Conservation (phyloP, 1,284 basidiomycete genomes). For the Coniferiporia weirii region DNA sequence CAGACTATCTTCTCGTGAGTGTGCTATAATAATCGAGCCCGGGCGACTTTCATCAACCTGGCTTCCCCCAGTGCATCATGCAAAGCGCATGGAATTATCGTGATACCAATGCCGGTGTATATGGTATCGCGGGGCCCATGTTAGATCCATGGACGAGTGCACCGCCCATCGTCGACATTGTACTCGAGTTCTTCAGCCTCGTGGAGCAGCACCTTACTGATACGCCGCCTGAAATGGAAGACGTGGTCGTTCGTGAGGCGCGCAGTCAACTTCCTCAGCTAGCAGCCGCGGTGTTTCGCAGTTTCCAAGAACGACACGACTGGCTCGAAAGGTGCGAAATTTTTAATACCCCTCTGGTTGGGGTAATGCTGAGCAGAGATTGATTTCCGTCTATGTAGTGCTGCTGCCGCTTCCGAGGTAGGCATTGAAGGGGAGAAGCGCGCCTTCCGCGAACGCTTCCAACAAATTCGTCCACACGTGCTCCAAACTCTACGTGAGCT, state of each 20-base stretch:
- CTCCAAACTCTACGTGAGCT: constrained; percentile 70
- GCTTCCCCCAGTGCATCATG: constrained; percentile 52
- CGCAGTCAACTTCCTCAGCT: constrained; percentile 70
- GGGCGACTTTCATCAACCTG: background rate
- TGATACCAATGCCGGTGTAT: constrained; percentile 63
- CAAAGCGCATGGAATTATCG: constrained; percentile 73
- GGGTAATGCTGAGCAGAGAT: background rate
- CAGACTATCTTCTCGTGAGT: constrained; percentile 13
- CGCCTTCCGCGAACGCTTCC: constrained; percentile 61
- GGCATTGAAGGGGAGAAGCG: constrained; percentile 48
- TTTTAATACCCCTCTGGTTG: background rate
- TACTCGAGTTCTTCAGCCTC: constrained; percentile 69
- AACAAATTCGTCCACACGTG: constrained; percentile 63
- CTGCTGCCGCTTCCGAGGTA: constrained; percentile 39
- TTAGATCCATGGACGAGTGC: constrained; percentile 83
- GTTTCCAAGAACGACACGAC: constrained; percentile 67
- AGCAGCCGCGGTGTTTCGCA: constrained; percentile 63
- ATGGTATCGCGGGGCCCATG: constrained; percentile 71
- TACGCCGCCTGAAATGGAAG: constrained; percentile 24
- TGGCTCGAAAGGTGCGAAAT: constrained; percentile 58
- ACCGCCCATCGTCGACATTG: constrained; percentile 59
- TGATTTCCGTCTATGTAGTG: constrained; percentile 28
- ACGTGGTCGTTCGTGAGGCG: constrained; percentile 26
- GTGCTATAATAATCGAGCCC: background rate
- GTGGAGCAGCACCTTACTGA: constrained; percentile 42